Evolutionary conservation across 345 rosid genomes (phyloP), one percentile per base, ranked within the genome.

Genomic region (Gossypium raimondii): DNA sequence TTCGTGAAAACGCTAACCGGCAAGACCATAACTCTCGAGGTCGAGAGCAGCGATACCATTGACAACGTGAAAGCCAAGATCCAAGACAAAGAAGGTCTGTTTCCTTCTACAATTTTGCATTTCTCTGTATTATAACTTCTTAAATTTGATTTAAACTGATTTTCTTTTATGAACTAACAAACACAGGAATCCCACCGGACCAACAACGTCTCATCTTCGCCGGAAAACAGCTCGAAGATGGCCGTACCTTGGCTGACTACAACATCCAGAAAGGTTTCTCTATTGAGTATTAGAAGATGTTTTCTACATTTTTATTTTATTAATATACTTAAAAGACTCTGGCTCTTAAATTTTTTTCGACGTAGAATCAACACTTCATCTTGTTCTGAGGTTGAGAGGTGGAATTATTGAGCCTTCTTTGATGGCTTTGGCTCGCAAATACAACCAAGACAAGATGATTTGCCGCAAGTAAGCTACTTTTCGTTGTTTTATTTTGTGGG

Each of bases 1-100:
- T 94, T 94, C 79, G 98, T 92, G 79, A 92, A 89, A 80, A 92
- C 97, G 67, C 89, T 92, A 2, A 94, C 98, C 2, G 97, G 97
- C 22, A 93, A 93, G 85, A 93, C 98, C 77, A 93, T 93, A 12
- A 93, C 98, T 29, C 97, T 93, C 80, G 95, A 93, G 85, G 97
- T 91, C 14, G 97, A 93, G 92, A 86, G 93, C 86, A 87, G 92
- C 53, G 96, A 90, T 58, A 91, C 98, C 61, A 89, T 93, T 76
- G 96, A 92, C 78, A 89, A 92, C 86, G 97, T 90, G 84, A 92
- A 93, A 73, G 89, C 97, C 16, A 92, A 93, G 86, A 92, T 93
- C 82, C 97, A 93, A 79, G 94, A 92, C 85, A 94, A 94, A 82
- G 96, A 92, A 85, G 98, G 97, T 89, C 66, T 2, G 2, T 38